phyloP scores from a whole-genome alignment of 1,284 basidiomycete species.

The Rhodotorula glutinis region DNA sequence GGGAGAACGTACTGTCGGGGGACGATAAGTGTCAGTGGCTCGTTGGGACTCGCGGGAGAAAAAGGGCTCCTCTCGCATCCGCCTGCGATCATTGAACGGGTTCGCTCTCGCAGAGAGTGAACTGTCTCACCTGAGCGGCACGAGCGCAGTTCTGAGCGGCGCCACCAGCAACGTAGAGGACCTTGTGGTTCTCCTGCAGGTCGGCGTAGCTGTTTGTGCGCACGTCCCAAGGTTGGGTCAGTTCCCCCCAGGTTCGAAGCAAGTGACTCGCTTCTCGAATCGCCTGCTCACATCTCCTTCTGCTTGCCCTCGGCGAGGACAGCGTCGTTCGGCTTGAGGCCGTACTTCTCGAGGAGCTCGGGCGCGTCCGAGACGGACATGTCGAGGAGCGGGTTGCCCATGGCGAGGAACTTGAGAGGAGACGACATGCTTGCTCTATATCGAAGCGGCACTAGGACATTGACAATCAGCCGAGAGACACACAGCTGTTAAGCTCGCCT shows the following conservation, averaged over 20 bases:
- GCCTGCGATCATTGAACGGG: background rate
- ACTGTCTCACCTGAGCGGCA: conserved; percentile 77
- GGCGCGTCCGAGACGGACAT: conserved; percentile 55
- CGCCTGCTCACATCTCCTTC: conserved; percentile 72
- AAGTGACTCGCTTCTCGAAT: too few species aligned
- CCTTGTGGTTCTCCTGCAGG: conserved; percentile 69
- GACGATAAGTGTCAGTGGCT: background rate
- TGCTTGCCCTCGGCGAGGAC: conserved; percentile 92
- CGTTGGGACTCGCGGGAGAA: background rate
- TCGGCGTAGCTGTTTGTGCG: conserved; percentile 90
- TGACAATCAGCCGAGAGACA: background rate
- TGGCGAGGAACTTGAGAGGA: conserved; percentile 41
- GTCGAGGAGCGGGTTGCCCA: conserved; percentile 46
- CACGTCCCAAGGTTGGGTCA: too few species aligned
- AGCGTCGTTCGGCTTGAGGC: conserved; percentile 90
- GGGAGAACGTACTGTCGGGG: conserved; percentile 75
- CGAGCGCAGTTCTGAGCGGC: conserved; percentile 96
- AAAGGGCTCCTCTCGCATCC: background rate
- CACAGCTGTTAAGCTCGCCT: background rate
- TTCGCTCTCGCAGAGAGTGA: too few species aligned
- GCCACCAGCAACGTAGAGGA: conserved; percentile 93
- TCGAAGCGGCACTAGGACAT: background rate
- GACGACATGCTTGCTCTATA: conserved; percentile 2
- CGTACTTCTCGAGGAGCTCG: conserved; percentile 83
- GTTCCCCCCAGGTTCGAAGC: too few species aligned